Evolutionary conservation across 2,329 filamentous ascomycete genomes (phyloP).

Genomic region (Hypoxylon sp.): DNA sequence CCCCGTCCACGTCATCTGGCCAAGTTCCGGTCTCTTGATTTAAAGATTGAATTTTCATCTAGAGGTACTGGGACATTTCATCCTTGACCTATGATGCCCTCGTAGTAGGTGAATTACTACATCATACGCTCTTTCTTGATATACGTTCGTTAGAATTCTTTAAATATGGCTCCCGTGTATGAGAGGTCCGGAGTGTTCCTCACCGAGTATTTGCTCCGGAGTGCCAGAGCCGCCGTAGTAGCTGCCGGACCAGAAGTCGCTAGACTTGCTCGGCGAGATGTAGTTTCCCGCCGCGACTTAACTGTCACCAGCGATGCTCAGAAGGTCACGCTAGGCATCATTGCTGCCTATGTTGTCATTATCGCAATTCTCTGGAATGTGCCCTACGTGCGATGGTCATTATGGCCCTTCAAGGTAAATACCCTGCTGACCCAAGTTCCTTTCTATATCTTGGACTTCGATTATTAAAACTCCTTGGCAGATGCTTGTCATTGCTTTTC

Average conservation of each 20-base stretch:
- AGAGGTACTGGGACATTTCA: conserved; percentile 9
- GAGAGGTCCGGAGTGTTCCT: conserved; percentile 41
- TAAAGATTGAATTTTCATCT: conserved; percentile 9
- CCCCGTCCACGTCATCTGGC: conserved; percentile 40
- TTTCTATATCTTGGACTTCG: too few species aligned
- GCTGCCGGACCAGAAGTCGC: conserved; percentile 48
- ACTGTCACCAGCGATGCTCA: conserved; percentile 75
- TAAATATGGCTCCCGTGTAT: conserved; percentile 49
- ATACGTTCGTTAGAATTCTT: conserved; percentile 20
- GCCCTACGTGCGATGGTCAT: conserved; percentile 78
- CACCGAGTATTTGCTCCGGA: conserved; percentile 46
- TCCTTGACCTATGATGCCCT: conserved; percentile 21
- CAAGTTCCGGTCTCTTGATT: conserved; percentile 16
- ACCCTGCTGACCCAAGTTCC: too few species aligned
- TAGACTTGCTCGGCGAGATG: conserved; percentile 45
- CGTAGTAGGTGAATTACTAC: conserved; percentile 9
- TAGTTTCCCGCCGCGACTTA: conserved; percentile 66
- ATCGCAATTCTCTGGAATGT: conserved; percentile 86
- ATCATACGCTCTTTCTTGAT: conserved; percentile 18
- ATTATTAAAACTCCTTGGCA: too few species aligned
- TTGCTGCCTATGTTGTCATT: conserved; percentile 77
- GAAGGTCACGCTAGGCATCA: conserved; percentile 77
- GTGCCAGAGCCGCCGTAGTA: conserved; percentile 46
- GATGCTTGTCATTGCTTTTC: conserved; percentile 88
- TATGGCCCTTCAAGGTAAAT: conserved; percentile 93